Conservation (phyloP, 1,284 basidiomycete species). For the Hymenochaete sp. region DNA sequence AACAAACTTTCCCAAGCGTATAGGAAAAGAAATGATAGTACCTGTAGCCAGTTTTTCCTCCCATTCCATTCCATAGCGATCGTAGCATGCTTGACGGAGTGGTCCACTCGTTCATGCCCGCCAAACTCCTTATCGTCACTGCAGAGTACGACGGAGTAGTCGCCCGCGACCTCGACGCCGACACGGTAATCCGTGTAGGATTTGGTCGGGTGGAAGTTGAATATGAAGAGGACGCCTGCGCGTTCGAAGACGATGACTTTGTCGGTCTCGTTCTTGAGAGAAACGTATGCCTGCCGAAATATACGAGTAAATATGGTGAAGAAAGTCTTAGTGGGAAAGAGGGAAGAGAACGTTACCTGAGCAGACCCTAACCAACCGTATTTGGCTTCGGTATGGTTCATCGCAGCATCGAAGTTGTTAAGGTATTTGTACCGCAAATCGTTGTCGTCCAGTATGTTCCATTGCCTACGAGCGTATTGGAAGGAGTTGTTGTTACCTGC, state of each 20-base stretch:
- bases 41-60: conserved; percentile 84
- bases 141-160: conserved; percentile 75
- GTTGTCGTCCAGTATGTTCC: conserved; percentile 86
- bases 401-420: conserved; percentile 88
- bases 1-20: background rate
- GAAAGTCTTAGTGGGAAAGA: background rate
- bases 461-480: conserved; percentile 92
- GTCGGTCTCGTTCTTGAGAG: conserved; percentile 87
- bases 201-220: conserved; percentile 89
- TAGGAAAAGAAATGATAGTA: conserved; percentile 27
- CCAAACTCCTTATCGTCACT: conserved; percentile 86
- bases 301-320: background rate
- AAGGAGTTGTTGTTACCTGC: conserved; percentile 93
- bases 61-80: conserved; percentile 88
- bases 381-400: conserved; percentile 79
- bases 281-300: conserved; percentile 66
- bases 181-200: conserved; percentile 92
- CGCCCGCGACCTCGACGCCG: conserved; percentile 80
- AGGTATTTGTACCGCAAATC: conserved; percentile 87
- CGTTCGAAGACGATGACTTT: conserved; percentile 93
- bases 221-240: conserved; percentile 86
- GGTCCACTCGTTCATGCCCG: conserved; percentile 76
- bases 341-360: conserved; percentile 43
- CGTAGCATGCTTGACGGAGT: conserved; percentile 66
- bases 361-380: conserved; percentile 81